Conservation (phyloP, 352 stramenopile genomes). For the Phytopythium mirpurense region DNA sequence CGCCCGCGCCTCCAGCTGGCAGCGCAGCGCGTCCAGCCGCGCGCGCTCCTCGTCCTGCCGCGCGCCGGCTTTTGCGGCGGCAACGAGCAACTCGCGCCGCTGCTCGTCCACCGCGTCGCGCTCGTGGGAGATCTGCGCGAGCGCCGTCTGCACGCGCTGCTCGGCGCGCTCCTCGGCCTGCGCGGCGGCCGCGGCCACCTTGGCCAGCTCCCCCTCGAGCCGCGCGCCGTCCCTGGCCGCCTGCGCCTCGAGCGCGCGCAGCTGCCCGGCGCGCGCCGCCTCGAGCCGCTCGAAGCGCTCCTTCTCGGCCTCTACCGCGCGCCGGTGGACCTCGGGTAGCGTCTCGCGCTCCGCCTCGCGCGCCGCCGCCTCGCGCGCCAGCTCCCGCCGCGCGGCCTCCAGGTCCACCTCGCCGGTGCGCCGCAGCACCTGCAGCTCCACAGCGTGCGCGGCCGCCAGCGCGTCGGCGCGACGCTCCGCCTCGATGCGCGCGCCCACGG, state of each 20-base stretch:
- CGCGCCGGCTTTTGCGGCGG: slow-evolving; percentile 38
- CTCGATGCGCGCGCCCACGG: slow-evolving; percentile 34
- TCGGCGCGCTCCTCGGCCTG: slow-evolving; percentile 58
- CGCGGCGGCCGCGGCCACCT: slow-evolving; percentile 24
- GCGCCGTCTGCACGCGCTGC: slow-evolving; percentile 51
- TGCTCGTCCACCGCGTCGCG: slow-evolving; percentile 70
- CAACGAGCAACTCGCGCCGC: slow-evolving; percentile 54
- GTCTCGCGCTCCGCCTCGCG: slow-evolving; percentile 44
- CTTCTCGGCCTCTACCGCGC: slow-evolving; percentile 48
- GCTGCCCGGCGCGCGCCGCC: slow-evolving; percentile 35
- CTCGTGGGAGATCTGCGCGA: slow-evolving; percentile 56
- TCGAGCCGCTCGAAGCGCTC: slow-evolving; percentile 68
- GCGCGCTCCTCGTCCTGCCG: slow-evolving; percentile 68
- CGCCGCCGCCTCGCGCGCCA: slow-evolving; percentile 34
- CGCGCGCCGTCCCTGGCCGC: slow-evolving; percentile 32
- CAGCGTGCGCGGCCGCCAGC: slow-evolving; percentile 30
- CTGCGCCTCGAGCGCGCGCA: slow-evolving; percentile 47
- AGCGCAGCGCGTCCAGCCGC: slow-evolving; percentile 49
- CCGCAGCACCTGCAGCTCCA: slow-evolving; percentile 51
- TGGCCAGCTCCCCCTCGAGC: slow-evolving; percentile 32
- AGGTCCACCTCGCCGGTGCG: slow-evolving; percentile 59
- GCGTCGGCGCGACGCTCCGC: slow-evolving; percentile 53
- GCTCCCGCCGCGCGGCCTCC: slow-evolving; percentile 25
- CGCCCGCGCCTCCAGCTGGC: slow-evolving; percentile 46
- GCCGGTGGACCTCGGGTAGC: slow-evolving; percentile 52